These are phyloP conservation scores for Dendrobium huoshanense DNA, from an alignment of 106 monocot species.

Conservation along the genomic window DNA sequence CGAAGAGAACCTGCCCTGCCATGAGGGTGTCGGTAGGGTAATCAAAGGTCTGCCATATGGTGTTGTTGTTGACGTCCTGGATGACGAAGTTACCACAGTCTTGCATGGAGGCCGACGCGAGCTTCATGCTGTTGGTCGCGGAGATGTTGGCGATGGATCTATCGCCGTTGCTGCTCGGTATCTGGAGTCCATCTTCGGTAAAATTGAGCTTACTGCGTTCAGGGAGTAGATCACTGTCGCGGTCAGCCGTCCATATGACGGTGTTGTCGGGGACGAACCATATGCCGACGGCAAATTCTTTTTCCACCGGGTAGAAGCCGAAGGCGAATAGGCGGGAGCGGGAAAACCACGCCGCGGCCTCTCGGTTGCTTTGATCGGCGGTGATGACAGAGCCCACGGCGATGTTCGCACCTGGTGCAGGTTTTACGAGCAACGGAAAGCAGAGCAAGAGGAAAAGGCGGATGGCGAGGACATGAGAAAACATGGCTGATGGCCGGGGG, in stretches of 20 bases:
- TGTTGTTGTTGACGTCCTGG: neutral
- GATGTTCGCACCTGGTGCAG: neutral
- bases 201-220: neutral
- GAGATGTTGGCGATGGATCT: neutral
- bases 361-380: neutral
- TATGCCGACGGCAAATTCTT: neutral
- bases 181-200: slow-evolving; percentile 6
- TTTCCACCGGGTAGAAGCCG: slow-evolving; percentile 1
- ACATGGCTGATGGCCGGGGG: neutral
- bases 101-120: slow-evolving; percentile 5
- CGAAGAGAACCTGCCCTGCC: neutral
- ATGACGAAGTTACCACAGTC: slow-evolving; percentile 29
- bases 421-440: neutral
- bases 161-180: slow-evolving; percentile 6
- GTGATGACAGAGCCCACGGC: neutral
- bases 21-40: slow-evolving; percentile 21
- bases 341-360: neutral
- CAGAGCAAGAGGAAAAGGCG: neutral
- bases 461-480: neutral
- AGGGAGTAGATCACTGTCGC: slow-evolving; percentile 3
- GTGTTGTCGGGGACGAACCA: slow-evolving; percentile 3
- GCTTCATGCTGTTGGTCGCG: neutral
- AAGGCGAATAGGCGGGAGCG: slow-evolving; percentile 7
- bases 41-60: slow-evolving; percentile 14
- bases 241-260: slow-evolving; percentile 21